Percentiles rank a stretch among this genome's conserved stretches.
Conservation (phyloP, 176 grass and related monocot species). For the Melocanna baccifera region DNA sequence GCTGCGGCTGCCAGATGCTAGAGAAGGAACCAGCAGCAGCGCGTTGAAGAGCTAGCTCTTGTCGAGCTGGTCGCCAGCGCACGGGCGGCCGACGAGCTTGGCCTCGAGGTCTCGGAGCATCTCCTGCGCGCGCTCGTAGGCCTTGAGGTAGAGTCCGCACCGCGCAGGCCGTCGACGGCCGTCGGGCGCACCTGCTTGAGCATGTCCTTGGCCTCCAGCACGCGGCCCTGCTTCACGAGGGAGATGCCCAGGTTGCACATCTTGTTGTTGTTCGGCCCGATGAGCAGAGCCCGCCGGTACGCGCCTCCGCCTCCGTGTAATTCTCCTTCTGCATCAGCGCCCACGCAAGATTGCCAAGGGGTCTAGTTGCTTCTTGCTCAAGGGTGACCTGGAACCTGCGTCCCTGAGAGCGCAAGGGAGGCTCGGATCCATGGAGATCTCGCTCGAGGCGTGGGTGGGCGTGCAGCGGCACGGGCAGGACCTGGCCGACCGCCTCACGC, state of each 20-base stretch:
- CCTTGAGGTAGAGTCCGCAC: constrained; percentile 94
- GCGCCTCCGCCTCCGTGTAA: constrained; percentile 93
- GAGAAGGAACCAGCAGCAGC: constrained; percentile 59
- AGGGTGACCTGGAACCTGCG: constrained; percentile 96
- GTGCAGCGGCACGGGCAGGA: constrained; percentile 93
- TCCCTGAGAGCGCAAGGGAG: constrained; percentile 81
- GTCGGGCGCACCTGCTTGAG: constrained; percentile 85
- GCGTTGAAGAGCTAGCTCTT: constrained; percentile 82
- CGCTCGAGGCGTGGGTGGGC: constrained; percentile 82
- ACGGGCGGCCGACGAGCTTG: constrained; percentile 51
- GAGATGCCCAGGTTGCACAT: no score
- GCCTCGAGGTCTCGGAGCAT: constrained; percentile 91
- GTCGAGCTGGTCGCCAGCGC: constrained; percentile 21
- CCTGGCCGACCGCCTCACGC: constrained; percentile 70
- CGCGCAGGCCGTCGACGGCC: constrained; percentile 64
- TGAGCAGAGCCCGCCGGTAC: no score
- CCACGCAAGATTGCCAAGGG: constrained; percentile 93
- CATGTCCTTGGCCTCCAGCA: constrained; percentile 87
- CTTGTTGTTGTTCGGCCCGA: no score
- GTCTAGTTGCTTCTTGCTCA: constrained; percentile 89
- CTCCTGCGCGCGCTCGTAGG: constrained; percentile 86
- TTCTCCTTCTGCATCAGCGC: constrained; percentile 98
- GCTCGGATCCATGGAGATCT: no score
- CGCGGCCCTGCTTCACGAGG: no score
- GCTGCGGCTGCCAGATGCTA: constrained; percentile 91